Evolutionary conservation across 441 rosid species (phyloP), one percentile per base, ranked within the genome.

Genomic region (Biscutella laevigata): DNA sequence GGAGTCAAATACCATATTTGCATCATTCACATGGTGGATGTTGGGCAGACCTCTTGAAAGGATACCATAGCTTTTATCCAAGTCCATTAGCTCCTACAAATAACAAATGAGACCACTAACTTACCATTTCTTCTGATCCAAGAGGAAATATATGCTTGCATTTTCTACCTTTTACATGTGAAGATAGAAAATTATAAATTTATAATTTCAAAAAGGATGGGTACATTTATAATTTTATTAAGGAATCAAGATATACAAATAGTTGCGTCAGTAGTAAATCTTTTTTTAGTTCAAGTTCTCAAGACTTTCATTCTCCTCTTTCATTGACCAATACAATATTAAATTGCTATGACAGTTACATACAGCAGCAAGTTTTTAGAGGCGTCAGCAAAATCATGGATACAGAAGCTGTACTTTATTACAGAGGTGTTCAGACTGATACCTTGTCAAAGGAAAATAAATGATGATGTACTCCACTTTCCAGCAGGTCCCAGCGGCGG

Each of bases 401-500:
- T 35, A 34, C n/a, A 55, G 36, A 48, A 28, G 43, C 35, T 55
- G 25, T 27, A 42, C 30, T 26, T 17, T 24, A 10, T 16, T 26
- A 36, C 11, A 27, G 32, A 39, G 52, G 15, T 51, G 15, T 41
- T 47, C 53, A 40, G 49, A 60, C 33, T 7, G 41, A 48, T 44
- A 88, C 98, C 96, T 88, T 82, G 59, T 91, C 96, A 53, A 91
- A 91, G 48, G 82, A 75, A 74, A 73, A 83, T 46, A 88, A 53
- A 58, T 83, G 71, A 27, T 27, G 70, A 74, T 80, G 74, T 22
- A 91, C 43, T 41, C 67, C 87, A 45, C 71, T 79, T 61, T 69
- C 77, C 67, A 83, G 59, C 63, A 88, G 79, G 75, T 91, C 86
- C 96, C 96, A 91, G 42, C 57, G 61, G 40, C 96, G 91, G 62